Base-by-base conservation (phyloP, 2,329 filamentous ascomycete species). In the Neonectria magnoliae region DNA sequence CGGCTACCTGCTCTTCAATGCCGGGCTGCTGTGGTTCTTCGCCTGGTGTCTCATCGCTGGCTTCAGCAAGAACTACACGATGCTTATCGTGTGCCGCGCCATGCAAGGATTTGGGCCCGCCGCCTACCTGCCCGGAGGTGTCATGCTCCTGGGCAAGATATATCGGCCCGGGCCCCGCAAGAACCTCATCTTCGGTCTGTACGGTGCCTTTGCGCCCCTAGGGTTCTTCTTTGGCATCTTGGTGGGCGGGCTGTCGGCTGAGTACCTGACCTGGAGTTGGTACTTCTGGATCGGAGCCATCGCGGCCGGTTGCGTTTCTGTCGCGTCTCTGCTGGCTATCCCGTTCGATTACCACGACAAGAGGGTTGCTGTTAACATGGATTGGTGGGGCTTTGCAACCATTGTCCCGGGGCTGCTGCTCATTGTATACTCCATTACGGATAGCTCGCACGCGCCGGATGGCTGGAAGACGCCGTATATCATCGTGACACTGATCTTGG, bases 31-130 rank as follows among this genome's bases (percentile, higher is more conserved):
- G 44, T 92, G 92, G 92, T 85, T 93, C 55, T 76, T 87, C 8
- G 67, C 90, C 41, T 94, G 91, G 87, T 89, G 87, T 10, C 78
- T 94, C 57, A 80, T 93, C 58, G 87, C 86, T 16, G 92, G 92
- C 11, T 93, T 94, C 78, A 90, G 88, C 63, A 80, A 82, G 58
- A 90, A 87, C 77, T 85, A 89, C 64, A 76, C 88, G 55, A 92
- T 93, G 89, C 82, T 94, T 66, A 90, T 93, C 69, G 82, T 91
- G 59, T 92, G 89, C 74, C 89, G 92, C 57, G 91, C 91, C 9
- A 79, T 94, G 47, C 91, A 93, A 76, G 92, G 92, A 0, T 79
- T 95, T 10, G 92, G 91, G 0, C 85, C 90, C 1, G 90, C 91
- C 1, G 91, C 91, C 0, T 93, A 92, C 65, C 77, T 94, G 11